phyloP scores from a whole-genome alignment of 2,329 filamentous ascomycete species.

The Verticillium isaacii region DNA sequence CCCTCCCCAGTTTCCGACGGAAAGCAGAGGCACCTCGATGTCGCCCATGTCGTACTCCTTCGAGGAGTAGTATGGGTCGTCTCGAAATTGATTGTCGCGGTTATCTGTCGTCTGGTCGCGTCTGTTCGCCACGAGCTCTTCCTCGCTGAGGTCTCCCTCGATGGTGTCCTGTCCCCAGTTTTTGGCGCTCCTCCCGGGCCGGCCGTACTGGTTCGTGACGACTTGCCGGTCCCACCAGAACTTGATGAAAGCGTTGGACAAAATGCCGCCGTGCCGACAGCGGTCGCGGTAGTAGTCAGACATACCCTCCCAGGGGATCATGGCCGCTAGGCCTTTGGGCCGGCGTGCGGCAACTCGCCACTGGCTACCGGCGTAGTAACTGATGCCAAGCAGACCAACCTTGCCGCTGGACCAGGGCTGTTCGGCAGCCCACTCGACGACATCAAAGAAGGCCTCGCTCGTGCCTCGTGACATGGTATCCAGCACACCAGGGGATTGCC shows the following conservation, averaged over 20 bases:
- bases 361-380: constrained; percentile 41
- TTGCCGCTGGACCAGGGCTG: constrained; percentile 44
- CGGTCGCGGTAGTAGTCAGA: constrained; percentile 52
- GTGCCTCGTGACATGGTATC: constrained; percentile 46
- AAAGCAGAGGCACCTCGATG: constrained; percentile 62
- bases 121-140: constrained; percentile 45
- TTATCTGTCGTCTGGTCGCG: constrained; percentile 42
- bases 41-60: constrained; percentile 62
- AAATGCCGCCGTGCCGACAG: constrained; percentile 57
- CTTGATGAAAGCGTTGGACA: constrained; percentile 52
- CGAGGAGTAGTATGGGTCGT: constrained; percentile 59
- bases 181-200: constrained; percentile 37
- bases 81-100: constrained; percentile 49
- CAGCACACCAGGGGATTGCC: constrained; percentile 40
- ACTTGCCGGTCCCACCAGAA: constrained; percentile 68
- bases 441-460: constrained; percentile 42
- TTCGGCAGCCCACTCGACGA: constrained; percentile 43
- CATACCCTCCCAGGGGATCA: constrained; percentile 49
- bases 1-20: constrained; percentile 67
- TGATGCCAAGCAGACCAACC: constrained; percentile 42
- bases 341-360: constrained; percentile 43
- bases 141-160: constrained; percentile 52
- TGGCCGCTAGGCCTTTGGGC: constrained; percentile 41
- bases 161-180: constrained; percentile 54
- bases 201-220: constrained; percentile 64